These are phyloP conservation scores for Claviceps cyperi DNA, from an alignment of 2,329 filamentous ascomycete genomes.

Conservation along the genomic window DNA sequence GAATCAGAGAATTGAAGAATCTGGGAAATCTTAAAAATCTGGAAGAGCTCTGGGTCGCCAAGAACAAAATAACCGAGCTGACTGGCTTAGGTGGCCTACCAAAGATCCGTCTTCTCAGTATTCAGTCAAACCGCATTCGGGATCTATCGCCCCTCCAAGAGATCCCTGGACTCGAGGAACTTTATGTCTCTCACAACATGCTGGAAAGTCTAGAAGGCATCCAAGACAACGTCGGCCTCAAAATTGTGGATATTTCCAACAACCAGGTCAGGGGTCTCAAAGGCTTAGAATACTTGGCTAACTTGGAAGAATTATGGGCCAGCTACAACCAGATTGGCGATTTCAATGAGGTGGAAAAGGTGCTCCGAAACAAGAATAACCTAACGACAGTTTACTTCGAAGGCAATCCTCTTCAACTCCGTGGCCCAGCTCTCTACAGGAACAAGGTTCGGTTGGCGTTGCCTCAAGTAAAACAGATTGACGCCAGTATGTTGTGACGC, in stretches of 20 bases:
- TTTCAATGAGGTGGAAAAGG: slow-evolving; percentile 69
- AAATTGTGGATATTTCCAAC: slow-evolving; percentile 76
- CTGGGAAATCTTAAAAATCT: slow-evolving; percentile 62
- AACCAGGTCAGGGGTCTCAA: slow-evolving; percentile 67
- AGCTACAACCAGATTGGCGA: slow-evolving; percentile 72
- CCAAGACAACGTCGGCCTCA: slow-evolving; percentile 49
- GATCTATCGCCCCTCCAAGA: slow-evolving; percentile 61
- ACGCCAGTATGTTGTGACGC: slow-evolving; percentile 67
- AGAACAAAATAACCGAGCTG: slow-evolving; percentile 88
- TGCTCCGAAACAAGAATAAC: slow-evolving; percentile 62
- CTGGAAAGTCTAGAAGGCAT: slow-evolving; percentile 64
- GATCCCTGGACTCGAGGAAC: slow-evolving; percentile 67
- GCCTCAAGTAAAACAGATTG: slow-evolving; percentile 83
- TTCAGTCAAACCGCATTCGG: slow-evolving; percentile 87
- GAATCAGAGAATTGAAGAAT: slow-evolving; percentile 78
- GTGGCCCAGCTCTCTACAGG: slow-evolving; percentile 69
- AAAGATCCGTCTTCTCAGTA: slow-evolving; percentile 75
- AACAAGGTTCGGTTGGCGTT: slow-evolving; percentile 85
- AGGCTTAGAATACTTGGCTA: slow-evolving; percentile 51
- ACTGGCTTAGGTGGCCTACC: slow-evolving; percentile 59
- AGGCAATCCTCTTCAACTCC: slow-evolving; percentile 75
- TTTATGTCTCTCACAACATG: slow-evolving; percentile 94
- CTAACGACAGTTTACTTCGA: slow-evolving; percentile 92
- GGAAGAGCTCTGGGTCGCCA: slow-evolving; percentile 87
- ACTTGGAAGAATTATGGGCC: slow-evolving; percentile 87